Evolutionary conservation across 2,329 filamentous ascomycete genomes (phyloP).

Genomic region (Trichophaea hybrida): DNA sequence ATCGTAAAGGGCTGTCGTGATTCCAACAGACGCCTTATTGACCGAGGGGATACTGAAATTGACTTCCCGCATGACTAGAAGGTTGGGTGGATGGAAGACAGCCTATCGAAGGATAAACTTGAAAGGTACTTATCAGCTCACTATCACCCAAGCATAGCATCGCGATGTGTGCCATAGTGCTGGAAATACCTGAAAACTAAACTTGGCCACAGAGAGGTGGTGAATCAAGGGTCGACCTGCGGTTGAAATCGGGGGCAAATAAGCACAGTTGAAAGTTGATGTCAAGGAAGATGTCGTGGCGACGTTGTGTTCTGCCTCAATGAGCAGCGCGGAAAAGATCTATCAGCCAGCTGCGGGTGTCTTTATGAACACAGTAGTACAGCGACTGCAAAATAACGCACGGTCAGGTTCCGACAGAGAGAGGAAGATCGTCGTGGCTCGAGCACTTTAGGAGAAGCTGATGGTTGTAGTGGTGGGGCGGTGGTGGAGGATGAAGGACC

Average conservation of each 20-base stretch:
- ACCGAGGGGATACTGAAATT: constrained; percentile 99
- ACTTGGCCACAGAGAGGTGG: neutral
- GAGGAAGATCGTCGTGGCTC: neutral
- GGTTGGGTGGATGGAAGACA: neutral
- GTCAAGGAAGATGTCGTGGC: neutral
- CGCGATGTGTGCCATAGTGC: neutral
- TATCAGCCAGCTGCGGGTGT: too few species aligned
- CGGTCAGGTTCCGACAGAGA: constrained; percentile 5
- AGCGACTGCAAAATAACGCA: constrained; percentile 15
- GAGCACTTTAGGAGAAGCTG: too few species aligned
- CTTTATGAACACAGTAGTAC: neutral
- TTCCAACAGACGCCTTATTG: constrained; percentile 98
- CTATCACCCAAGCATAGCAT: neutral
- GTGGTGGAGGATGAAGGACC: neutral
- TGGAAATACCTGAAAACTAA: neutral
- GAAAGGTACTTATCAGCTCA: neutral
- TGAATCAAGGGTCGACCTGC: too few species aligned
- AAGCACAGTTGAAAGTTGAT: too few species aligned
- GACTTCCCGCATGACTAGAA: constrained; percentile 86
- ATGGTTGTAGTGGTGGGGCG: neutral
- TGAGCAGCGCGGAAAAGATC: too few species aligned
- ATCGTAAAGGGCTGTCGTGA: constrained; percentile 96
- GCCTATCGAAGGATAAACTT: neutral
- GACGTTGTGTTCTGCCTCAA: neutral
- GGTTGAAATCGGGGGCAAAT: too few species aligned